A percentile compares a stretch with the other conserved stretches of the same genome.
phyloP scores from a whole-genome alignment of 2,329 filamentous ascomycete genomes.

The Kalmusia sp. region DNA sequence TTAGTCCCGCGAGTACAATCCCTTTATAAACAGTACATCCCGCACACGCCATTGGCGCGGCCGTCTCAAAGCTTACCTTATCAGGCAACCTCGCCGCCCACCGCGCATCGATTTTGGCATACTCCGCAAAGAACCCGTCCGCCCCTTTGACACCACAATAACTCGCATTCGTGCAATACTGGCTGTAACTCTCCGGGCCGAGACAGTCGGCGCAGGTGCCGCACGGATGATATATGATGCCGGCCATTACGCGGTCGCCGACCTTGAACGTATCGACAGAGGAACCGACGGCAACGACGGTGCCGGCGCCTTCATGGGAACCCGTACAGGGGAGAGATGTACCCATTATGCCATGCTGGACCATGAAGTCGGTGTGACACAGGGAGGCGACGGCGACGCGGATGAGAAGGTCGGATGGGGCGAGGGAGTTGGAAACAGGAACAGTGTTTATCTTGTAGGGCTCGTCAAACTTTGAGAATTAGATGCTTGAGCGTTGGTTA shows the following conservation, averaged over 20 bases:
- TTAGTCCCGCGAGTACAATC: conserved; percentile 77
- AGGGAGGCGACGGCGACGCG: conserved; percentile 66
- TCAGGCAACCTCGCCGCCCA: conserved; percentile 27
- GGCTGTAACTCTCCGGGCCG: conserved; percentile 55
- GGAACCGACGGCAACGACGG: conserved; percentile 57
- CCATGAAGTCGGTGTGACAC: conserved; percentile 69
- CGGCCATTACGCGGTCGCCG: conserved; percentile 65
- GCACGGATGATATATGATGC: conserved; percentile 61
- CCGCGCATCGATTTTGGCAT: conserved; percentile 26
- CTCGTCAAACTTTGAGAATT: conserved; percentile 53
- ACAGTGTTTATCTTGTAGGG: conserved; percentile 62
- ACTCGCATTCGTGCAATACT: conserved; percentile 56
- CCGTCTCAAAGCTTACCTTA: conserved; percentile 24
- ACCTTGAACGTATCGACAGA: conserved; percentile 51
- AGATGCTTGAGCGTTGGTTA: too few relatives aligned
- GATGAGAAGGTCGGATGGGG: conserved; percentile 63
- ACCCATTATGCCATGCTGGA: conserved; percentile 57
- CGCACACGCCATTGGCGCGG: conserved; percentile 36
- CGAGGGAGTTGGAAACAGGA: conserved; percentile 56
- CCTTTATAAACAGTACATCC: conserved; percentile 71
- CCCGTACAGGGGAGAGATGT: conserved; percentile 57
- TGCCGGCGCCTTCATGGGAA: conserved; percentile 60
- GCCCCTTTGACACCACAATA: conserved; percentile 35
- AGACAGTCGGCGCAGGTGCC: conserved; percentile 61
- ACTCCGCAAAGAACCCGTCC: conserved; percentile 61